Conservation (phyloP, 371 early-diverging fungal species). For the Apophysomyces variabilis region DNA sequence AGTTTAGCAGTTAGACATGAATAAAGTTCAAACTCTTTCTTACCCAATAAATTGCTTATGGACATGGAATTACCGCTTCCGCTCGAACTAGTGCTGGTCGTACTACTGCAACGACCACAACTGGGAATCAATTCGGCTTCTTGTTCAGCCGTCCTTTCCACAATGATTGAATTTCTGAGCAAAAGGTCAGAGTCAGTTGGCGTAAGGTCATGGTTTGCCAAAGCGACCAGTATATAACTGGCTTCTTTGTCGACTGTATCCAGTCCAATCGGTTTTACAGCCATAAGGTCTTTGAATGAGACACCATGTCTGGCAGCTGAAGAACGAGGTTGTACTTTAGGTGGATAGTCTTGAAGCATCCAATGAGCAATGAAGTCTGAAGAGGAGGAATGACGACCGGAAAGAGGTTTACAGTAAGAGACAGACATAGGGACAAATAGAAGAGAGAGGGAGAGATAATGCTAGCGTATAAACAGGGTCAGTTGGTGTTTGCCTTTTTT, state of each 20-base stretch:
- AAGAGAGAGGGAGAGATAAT: slow-evolving; percentile 9
- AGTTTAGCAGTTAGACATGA: not conserved
- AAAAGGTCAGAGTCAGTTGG: not conserved
- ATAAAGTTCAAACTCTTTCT: slow-evolving; percentile 5
- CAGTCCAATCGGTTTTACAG: slow-evolving; percentile 28
- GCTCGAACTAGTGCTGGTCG: slow-evolving; percentile 15
- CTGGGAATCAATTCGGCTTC: slow-evolving; percentile 1
- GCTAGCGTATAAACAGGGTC: slow-evolving; percentile 13
- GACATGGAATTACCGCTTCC: slow-evolving; percentile 26
- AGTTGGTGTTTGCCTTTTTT: slow-evolving; percentile 10
- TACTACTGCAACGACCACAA: slow-evolving; percentile 17
- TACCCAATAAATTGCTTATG: slow-evolving; percentile 29
- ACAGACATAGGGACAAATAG: slow-evolving; percentile 19
- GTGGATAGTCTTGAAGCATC: slow-evolving; percentile 29
- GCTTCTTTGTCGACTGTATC: slow-evolving; percentile 51
- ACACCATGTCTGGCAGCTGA: slow-evolving; percentile 46
- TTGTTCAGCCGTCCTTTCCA: not conserved
- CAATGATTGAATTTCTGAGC: not conserved
- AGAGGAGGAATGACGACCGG: slow-evolving; percentile 17
- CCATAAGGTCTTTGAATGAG: slow-evolving; percentile 24
- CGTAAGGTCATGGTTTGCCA: slow-evolving; percentile 39
- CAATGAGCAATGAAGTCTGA: slow-evolving; percentile 25
- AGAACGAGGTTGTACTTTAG: slow-evolving; percentile 48
- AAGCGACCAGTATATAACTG: slow-evolving; percentile 47
- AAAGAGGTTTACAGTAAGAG: slow-evolving; percentile 20